phyloP scores from a whole-genome alignment of 2,329 filamentous ascomycete genomes.

The Ceratocystis huliohia region DNA sequence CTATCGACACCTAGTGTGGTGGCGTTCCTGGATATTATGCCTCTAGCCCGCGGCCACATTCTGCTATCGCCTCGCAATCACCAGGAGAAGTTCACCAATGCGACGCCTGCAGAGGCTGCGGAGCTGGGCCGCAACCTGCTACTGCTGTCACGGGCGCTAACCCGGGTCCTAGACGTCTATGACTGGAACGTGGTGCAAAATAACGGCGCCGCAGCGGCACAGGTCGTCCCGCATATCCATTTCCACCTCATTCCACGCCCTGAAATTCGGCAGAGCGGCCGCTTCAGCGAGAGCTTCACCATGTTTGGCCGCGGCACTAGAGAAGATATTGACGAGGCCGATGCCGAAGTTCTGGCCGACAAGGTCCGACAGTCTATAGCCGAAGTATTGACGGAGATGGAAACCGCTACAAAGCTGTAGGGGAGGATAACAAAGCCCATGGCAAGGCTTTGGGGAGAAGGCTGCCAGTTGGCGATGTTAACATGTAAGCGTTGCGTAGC shows the following conservation, averaged over 20 bases:
- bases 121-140: conserved; percentile 58
- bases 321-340: conserved; percentile 64
- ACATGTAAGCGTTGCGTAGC: no score
- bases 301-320: conserved; percentile 69
- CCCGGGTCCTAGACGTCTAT: conserved; percentile 52
- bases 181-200: conserved; percentile 98
- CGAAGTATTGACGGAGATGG: conserved; percentile 35
- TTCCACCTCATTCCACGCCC: conserved; percentile 89
- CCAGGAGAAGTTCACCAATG: conserved; percentile 61
- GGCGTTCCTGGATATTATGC: conserved; percentile 88
- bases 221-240: conserved; percentile 87
- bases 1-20: conserved; percentile 66
- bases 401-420: conserved; percentile 22
- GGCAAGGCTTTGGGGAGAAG: not conserved
- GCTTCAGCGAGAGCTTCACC: conserved; percentile 54
- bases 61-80: conserved; percentile 69
- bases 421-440: no score
- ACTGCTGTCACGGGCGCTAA: conserved; percentile 58
- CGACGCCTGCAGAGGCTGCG: conserved; percentile 42
- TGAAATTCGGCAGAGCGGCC: conserved; percentile 43
- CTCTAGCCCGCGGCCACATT: conserved; percentile 70
- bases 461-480: no score
- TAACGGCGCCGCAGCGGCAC: conserved; percentile 77
- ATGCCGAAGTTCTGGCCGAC: conserved; percentile 48
- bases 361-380: conserved; percentile 40